Base-by-base conservation (phyloP, 2,329 filamentous ascomycete species). In the Monosporascus ibericus region DNA sequence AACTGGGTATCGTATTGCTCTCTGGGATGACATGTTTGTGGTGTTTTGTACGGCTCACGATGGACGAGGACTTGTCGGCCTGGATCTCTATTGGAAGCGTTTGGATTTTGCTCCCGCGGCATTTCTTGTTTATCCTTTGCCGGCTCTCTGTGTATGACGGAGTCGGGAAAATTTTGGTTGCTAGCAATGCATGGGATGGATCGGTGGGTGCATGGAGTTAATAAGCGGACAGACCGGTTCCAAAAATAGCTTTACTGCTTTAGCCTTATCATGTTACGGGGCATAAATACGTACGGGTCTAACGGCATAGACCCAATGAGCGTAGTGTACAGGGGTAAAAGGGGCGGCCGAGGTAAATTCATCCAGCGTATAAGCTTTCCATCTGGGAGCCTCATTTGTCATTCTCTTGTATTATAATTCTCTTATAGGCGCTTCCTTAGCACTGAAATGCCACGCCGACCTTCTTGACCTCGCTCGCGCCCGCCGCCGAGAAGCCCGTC, bases 401-500 rank as follows among this genome's bases (percentile, higher is more conserved):
- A 27, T 27, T 27, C 25, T 27, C 25, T 27, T 27, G 25, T 27
- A 27, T 8, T 27, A 27, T 27, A 27, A 8, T 8, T 27, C 25
- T 8, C 25, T 8, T 27, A 8, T 7, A 7, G 25, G 8, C 7
- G 42, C n/a, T 47, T 18, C 11, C 24, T 74, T 66, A 94, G 66
- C 89, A 92, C 66, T 95, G 89, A 68, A 96, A 96, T 0, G 86
- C 86, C 18, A 95, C 84, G 0, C 88, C 87, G 3, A 80, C 73
- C 68, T 86, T 94, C 70, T 88, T 87, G 17, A 95, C 90, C 61
- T 88, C 56, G 64, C 87, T 95, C 49, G 82, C 81, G 3, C 94
- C 92, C n/a, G 87, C 86, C 5, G 90, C 88, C 5, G 92, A 92
- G 70, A 96, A 97, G 0, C 92, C 92, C 0, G 92, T 97, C 0